Conservation (phyloP, 306 rosid genomes). For the Parietaria judaica region DNA sequence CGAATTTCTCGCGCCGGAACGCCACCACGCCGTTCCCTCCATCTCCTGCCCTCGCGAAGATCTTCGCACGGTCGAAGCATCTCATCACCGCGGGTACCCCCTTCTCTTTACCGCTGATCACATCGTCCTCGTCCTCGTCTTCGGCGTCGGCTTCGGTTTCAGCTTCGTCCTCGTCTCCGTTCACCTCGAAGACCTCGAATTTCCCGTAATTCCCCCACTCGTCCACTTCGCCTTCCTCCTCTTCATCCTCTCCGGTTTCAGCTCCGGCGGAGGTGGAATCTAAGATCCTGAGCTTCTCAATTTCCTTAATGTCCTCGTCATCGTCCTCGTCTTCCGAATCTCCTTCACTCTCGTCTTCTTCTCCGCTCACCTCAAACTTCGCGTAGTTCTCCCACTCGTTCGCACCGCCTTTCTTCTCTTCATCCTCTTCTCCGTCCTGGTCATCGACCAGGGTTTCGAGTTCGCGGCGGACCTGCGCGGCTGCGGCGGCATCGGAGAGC, state of each 20-base stretch:
- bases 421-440: slow-evolving; percentile 21
- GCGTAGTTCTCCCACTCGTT: slow-evolving; percentile 11
- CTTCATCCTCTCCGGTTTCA: slow-evolving; percentile 17
- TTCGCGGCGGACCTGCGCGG: slow-evolving; percentile 24
- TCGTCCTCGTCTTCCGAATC: background rate
- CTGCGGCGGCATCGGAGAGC: slow-evolving; percentile 53
- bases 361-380: slow-evolving; percentile 24
- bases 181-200: slow-evolving; percentile 26
- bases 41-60: slow-evolving; percentile 63
- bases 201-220: slow-evolving; percentile 12
- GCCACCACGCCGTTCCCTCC: slow-evolving; percentile 94
- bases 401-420: slow-evolving; percentile 3
- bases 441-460: slow-evolving; percentile 15
- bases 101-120: slow-evolving; percentile 56
- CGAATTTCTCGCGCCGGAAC: slow-evolving; percentile 82
- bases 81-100: slow-evolving; percentile 93
- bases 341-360: slow-evolving; percentile 24
- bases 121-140: slow-evolving; percentile 5
- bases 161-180: slow-evolving; percentile 27
- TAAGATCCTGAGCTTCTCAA: slow-evolving; percentile 80
- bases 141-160: slow-evolving; percentile 21
- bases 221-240: slow-evolving; percentile 5
- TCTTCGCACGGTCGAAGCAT: slow-evolving; percentile 80
- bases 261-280: slow-evolving; percentile 34
- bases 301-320: slow-evolving; percentile 25